Evolutionary conservation across 164 flowering plant species (phyloP), one percentile per base, ranked within the genome.

Genomic region (Paratinospora sagittata): DNA sequence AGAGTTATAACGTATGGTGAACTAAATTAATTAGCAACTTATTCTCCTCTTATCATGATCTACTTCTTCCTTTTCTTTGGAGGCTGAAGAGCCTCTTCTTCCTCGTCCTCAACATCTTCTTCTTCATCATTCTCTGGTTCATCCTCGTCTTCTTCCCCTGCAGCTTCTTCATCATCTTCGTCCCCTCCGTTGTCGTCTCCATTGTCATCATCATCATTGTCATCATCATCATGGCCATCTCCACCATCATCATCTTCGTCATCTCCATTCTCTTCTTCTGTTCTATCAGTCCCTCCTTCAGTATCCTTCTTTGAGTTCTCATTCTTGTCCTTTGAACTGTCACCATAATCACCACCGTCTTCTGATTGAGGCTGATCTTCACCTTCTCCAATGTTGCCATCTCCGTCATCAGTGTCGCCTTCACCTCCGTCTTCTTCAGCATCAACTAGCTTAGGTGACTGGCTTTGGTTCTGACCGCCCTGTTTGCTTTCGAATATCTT

Each of bases 11-110:
- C 11, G 33, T 3, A 30, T 34, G 27, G 11, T 70, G 52, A 39
- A 37, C 16, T 47, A 5, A 49, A n/a, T n/a, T n/a, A n/a, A 19
- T 13, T 7, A 49, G 55, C 55, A 49, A 16, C 24, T 30, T 24
- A 2, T 39, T 41, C 19, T 63, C 27, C 36, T 39, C 37, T 58
- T 63, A n/a, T n/a, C n/a, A n/a, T n/a, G 8, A 43, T 65, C 21
- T 62, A 83, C 84, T 85, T 85, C 86, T 83, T 85, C 81, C 88
- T 83, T 84, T 85, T 85, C 81, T 83, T 85, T 9, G 88, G 88
- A 27, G 88, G 88, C 68, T 82, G 88, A 9, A 83, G 86, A 34
- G 81, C 81, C 75, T 82, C 86, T 37, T 85, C 87, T 0, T 85
- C 89, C 21, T 84, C 88, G 43, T 85, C 88, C 6, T 83, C 85